Base-by-base conservation (phyloP, 2,329 filamentous ascomycete species). In the Cladosporium sp. region DNA sequence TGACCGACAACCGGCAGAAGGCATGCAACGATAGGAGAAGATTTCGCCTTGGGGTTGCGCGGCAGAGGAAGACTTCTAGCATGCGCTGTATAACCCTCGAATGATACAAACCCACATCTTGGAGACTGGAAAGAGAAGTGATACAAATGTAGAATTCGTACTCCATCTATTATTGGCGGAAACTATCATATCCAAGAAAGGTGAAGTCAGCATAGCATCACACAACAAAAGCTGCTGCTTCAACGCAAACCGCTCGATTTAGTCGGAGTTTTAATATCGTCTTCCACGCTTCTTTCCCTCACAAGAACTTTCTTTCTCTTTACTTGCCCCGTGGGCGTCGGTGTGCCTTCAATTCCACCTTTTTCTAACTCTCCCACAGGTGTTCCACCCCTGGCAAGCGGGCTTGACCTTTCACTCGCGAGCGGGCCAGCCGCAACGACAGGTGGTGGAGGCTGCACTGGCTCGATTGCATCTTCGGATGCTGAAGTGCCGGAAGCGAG, bases 311-410 rank as follows among this genome's bases (percentile, higher is more conserved):
- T 67, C 65, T 68, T 66, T 67, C 65, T 66, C 65, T 67, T 68
- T n/a, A 21, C 32, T 28, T 59, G 54, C 21, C 65, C 53, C 43
- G 34, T 30, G 2, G 54, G 16, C 14, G 51, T 61, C 13, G 30
- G 56, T 25, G 59, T 65, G 23, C 39, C 62, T 34, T 64, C 56
- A 1, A 14, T 34, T 13, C 23, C 65, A 32, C 65, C 69, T 56
- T 71, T 70, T 66, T 73, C 71, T 46, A 68, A 25, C 21, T 72
- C 72, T 18, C 53, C 59, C 13, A 64, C 58, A 0, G 71, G 69
- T 49, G 69, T 70, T 26, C 60, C 67, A 10, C 69, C 70, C 65
- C 71, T 66, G 26, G 71, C 70, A 36, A 70, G 43, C 8, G 72
- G 70, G 68, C 68, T 70, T 28, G 54, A 34, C 5, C 64, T 25